These are phyloP conservation scores for Yamadazyma dendronema DNA, from an alignment of 1,139 yeast genomes.

Conservation along the genomic window DNA sequence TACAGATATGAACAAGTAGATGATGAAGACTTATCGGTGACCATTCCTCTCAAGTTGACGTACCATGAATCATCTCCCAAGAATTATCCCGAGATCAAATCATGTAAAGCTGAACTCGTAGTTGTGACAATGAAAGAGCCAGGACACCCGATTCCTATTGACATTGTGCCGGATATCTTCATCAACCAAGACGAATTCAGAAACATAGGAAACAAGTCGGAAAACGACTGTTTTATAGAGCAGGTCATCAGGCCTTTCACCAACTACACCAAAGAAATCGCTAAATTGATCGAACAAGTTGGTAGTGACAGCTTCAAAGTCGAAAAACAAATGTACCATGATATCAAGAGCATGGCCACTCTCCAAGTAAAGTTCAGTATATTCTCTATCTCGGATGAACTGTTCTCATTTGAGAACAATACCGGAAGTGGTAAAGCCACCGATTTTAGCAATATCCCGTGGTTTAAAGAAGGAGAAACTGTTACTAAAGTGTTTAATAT, in stretches of 20 bases:
- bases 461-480: conserved; percentile 4
- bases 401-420: background rate
- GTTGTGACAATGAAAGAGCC: conserved; percentile 36
- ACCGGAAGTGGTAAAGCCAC: conserved; percentile 3
- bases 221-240: conserved; percentile 30
- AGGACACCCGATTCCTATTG: conserved; percentile 39
- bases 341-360: conserved; percentile 36
- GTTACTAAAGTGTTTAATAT: conserved; percentile 23
- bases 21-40: conserved; percentile 21
- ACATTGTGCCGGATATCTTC: conserved; percentile 42
- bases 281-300: conserved; percentile 28
- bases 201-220: conserved; percentile 22
- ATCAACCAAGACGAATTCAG: conserved; percentile 25
- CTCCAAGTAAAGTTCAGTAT: conserved; percentile 19
- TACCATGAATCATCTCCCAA: conserved; percentile 19
- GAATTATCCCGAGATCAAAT: conserved; percentile 29
- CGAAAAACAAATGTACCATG: conserved; percentile 37
- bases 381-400: conserved; percentile 6
- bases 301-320: conserved; percentile 38
- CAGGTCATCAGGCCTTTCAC: conserved; percentile 32
- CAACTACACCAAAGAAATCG: conserved; percentile 27
- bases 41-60: conserved; percentile 36
- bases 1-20: conserved; percentile 18
- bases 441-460: conserved; percentile 23
- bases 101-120: conserved; percentile 33